A percentile compares a stretch with the other conserved stretches of the same genome.
These are phyloP conservation scores for Suillus clintonianus DNA, from an alignment of 768 basidiomycete genomes.

Conservation along the genomic window DNA sequence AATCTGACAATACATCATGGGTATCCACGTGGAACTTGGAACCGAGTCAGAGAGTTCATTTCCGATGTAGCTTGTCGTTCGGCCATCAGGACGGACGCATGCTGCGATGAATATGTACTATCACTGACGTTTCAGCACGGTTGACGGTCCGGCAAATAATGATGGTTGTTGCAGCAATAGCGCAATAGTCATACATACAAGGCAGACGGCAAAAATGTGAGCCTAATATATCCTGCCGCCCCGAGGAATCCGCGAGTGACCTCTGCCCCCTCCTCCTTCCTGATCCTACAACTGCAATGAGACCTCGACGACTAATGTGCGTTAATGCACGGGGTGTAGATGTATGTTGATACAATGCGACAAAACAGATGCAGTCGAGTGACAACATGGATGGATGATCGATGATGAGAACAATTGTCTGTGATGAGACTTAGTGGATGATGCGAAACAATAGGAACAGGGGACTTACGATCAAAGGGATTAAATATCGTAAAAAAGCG, in stretches of 20 bases:
- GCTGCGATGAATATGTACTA: not conserved
- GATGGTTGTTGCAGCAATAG: slow-evolving; percentile 9
- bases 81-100: slow-evolving; percentile 9
- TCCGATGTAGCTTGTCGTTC: not conserved
- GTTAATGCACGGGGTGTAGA: slow-evolving; percentile 35
- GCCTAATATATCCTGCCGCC: slow-evolving; percentile 19
- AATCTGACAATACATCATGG: slow-evolving; percentile 3
- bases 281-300: slow-evolving; percentile 29
- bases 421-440: not conserved
- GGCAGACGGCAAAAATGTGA: slow-evolving; percentile 24
- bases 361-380: slow-evolving; percentile 28
- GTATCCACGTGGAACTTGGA: slow-evolving; percentile 8
- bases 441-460: slow-evolving; percentile 12
- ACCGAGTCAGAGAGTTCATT: not conserved
- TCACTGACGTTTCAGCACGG: slow-evolving; percentile 16
- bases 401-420: slow-evolving; percentile 20
- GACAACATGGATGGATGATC: slow-evolving; percentile 29
- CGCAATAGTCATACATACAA: slow-evolving; percentile 30
- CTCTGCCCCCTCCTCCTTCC: slow-evolving; percentile 7
- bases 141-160: slow-evolving; percentile 17
- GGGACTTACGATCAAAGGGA: slow-evolving; percentile 20
- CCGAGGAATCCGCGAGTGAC: slow-evolving; percentile 19
- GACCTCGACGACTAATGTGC: slow-evolving; percentile 31
- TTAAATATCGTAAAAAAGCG: slow-evolving; percentile 28
- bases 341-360: slow-evolving; percentile 36